phyloP scores from a whole-genome alignment of 2,329 filamentous ascomycete genomes.

The Emericellopsis cladophorae region DNA sequence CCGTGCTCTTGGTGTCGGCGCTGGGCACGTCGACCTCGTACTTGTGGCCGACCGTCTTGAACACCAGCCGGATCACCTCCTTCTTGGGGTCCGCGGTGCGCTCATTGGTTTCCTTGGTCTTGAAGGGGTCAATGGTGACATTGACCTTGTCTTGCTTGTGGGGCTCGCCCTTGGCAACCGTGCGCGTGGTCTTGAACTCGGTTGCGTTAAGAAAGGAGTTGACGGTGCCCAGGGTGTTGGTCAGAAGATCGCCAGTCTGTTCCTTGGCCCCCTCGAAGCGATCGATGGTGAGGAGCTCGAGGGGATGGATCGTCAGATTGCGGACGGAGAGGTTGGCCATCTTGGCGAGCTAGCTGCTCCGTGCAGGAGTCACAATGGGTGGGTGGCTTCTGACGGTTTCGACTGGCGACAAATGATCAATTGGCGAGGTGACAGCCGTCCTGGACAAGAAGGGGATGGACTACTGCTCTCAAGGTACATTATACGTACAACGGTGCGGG shows the following conservation, averaged over 20 bases:
- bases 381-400: too few species aligned
- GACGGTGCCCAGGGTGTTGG: conserved; percentile 30
- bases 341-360: conserved; percentile 3
- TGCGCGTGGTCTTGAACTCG: conserved; percentile 14
- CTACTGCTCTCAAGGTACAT: background rate
- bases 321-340: conserved; percentile 58
- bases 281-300: conserved; percentile 63
- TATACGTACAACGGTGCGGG: background rate
- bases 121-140: conserved; percentile 56
- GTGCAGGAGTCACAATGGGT: background rate
- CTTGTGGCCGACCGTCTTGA: conserved; percentile 41
- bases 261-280: conserved; percentile 47
- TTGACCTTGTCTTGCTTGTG: conserved; percentile 50
- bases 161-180: conserved; percentile 39
- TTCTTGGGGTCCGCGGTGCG: conserved; percentile 39
- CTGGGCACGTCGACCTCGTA: conserved; percentile 67
- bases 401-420: too few species aligned
- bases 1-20: conserved; percentile 42
- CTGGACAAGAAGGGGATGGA: background rate
- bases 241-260: conserved; percentile 27
- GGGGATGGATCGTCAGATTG: conserved; percentile 64
- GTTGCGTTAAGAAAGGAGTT: conserved; percentile 30
- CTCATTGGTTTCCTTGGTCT: conserved; percentile 43
- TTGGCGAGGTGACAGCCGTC: background rate
- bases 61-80: conserved; percentile 62